Evolutionary conservation across 352 stramenopile species (phyloP).

Genomic region (Globisporangium uncinulatum): DNA sequence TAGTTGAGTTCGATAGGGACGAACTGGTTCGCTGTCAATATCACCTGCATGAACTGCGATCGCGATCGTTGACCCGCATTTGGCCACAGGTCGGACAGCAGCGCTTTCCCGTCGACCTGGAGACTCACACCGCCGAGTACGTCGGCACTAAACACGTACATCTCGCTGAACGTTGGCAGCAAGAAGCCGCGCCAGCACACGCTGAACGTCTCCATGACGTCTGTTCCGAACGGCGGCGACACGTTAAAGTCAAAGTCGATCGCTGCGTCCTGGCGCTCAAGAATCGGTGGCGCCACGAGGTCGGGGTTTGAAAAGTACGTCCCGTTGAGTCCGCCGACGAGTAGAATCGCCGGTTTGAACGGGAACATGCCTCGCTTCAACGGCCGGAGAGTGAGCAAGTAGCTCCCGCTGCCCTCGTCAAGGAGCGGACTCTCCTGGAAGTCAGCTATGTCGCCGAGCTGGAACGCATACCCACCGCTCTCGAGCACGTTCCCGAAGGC

Average conservation of each 20-base stretch:
- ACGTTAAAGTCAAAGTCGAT: conserved; percentile 52
- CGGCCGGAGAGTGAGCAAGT: conserved; percentile 30
- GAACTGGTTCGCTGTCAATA: conserved; percentile 30
- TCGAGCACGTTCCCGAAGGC: conserved; percentile 43
- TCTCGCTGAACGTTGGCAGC: conserved; percentile 38
- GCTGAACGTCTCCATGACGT: conserved; percentile 48
- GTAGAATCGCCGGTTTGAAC: conserved; percentile 44
- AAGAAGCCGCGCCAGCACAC: conserved; percentile 52
- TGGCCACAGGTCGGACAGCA: conserved; percentile 18
- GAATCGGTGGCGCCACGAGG: conserved; percentile 17
- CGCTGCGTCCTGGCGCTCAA: conserved; percentile 25
- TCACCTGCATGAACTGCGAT: conserved; percentile 10
- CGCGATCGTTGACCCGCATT: conserved; percentile 9
- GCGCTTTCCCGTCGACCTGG: conserved; percentile 12
- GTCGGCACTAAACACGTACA: conserved; percentile 46
- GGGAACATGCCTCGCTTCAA: conserved; percentile 16
- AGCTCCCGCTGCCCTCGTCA: conserved; percentile 32
- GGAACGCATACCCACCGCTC: conserved; percentile 40
- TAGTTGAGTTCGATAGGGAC: conserved; percentile 44
- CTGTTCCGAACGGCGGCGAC: conserved; percentile 19
- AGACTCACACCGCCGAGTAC: conserved; percentile 30
- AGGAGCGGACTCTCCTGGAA: conserved; percentile 22
- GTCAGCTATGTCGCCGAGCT: conserved; percentile 16
- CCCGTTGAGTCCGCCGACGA: conserved; percentile 49
- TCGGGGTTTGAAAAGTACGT: conserved; percentile 37